Conservation (phyloP, 2,329 filamentous ascomycete species). For the Paecilomyces variotii region DNA sequence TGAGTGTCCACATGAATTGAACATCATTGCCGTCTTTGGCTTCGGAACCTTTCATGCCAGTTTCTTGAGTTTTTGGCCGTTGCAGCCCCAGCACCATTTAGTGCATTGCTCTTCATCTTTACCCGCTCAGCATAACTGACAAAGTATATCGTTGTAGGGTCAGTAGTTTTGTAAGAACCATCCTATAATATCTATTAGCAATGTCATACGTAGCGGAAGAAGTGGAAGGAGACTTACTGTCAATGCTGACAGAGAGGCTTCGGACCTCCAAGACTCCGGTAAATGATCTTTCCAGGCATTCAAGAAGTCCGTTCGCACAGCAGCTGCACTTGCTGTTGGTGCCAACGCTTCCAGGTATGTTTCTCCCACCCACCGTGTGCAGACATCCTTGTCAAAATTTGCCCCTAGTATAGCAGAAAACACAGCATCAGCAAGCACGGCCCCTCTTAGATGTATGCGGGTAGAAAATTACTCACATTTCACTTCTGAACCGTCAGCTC, state of each 20-base stretch:
- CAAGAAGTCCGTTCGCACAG: conserved; percentile 27
- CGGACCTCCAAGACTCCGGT: conserved; percentile 35
- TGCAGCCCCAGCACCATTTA: conserved; percentile 14
- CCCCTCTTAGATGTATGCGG: not conserved
- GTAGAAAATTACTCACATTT: conserved; percentile 26
- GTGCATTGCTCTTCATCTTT: conserved; percentile 17
- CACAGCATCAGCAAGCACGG: not conserved
- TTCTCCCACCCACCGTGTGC: conserved; percentile 31
- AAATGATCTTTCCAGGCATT: conserved; percentile 35
- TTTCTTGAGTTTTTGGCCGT: conserved; percentile 30
- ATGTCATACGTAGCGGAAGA: not conserved
- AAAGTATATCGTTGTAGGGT: conserved; percentile 31
- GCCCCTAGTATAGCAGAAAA: conserved; percentile 22
- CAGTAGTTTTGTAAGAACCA: conserved; percentile 24
- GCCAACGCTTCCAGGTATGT: conserved; percentile 32
- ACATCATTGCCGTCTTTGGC: conserved; percentile 22
- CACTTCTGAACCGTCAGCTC: conserved; percentile 14
- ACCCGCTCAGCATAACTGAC: conserved; percentile 22
- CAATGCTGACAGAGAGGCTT: conserved; percentile 25
- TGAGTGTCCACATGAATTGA: not conserved
- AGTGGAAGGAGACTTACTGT: conserved; percentile 15
- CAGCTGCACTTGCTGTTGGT: conserved; percentile 19
- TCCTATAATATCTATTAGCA: conserved; percentile 12
- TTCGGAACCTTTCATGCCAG: conserved; percentile 38
- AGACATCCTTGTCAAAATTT: conserved; percentile 28